Conservation (phyloP, 2,329 filamentous ascomycete genomes). For the Alternaria ethzedia region DNA sequence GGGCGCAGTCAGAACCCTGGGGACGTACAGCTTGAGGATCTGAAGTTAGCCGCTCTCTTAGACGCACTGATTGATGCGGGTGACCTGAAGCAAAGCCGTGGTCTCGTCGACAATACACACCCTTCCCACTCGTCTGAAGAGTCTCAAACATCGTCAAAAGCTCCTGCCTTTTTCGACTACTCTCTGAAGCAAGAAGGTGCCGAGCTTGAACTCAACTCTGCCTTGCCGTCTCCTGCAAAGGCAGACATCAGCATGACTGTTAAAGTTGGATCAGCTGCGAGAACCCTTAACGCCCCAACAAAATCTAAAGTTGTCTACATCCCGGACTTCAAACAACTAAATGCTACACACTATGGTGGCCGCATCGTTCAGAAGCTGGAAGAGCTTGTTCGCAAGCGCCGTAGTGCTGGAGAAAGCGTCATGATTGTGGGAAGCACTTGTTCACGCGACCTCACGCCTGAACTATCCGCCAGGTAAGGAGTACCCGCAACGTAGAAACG, state of each 20-base stretch:
- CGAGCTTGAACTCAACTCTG: conserved; percentile 32
- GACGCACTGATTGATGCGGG: conserved; percentile 43
- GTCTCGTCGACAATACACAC: conserved; percentile 8
- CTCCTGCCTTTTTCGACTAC: conserved; percentile 41
- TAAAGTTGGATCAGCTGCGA: conserved; percentile 24
- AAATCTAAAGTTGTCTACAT: conserved; percentile 75
- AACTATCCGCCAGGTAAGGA: conserved; percentile 46
- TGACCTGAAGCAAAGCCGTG: conserved; percentile 37
- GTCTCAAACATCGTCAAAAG: conserved; percentile 1
- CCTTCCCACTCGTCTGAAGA: background rate
- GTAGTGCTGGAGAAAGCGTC: conserved; percentile 73
- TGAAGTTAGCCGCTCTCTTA: conserved; percentile 44
- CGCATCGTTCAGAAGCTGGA: conserved; percentile 74
- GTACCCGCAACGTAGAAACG: no score
- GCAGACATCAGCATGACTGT: conserved; percentile 22
- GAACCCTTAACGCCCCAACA: conserved; percentile 26
- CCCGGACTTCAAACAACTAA: conserved; percentile 81
- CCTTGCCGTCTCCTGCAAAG: conserved; percentile 26
- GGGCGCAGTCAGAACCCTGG: conserved; percentile 29
- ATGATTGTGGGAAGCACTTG: conserved; percentile 81
- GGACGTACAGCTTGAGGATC: conserved; percentile 45
- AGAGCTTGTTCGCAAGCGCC: conserved; percentile 72
- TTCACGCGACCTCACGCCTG: conserved; percentile 56
- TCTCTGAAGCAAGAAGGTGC: conserved; percentile 27
- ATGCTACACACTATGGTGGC: conserved; percentile 70